These are phyloP conservation scores for Astrothelium subdiscretum DNA, from an alignment of 495 filamentous ascomycete species.

Conservation along the genomic window DNA sequence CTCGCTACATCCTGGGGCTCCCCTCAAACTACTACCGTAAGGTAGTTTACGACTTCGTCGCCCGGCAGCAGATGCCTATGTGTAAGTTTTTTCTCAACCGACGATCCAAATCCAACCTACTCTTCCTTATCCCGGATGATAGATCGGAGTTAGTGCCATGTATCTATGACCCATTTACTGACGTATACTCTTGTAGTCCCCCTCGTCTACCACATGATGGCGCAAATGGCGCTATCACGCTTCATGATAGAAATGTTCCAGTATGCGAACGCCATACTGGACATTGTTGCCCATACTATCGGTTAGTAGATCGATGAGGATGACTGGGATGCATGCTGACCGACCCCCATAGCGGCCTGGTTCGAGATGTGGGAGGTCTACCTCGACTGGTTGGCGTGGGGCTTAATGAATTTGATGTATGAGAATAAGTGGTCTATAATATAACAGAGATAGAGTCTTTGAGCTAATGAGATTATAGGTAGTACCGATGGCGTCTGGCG, in stretches of 20 bases:
- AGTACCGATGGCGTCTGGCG: too few species aligned
- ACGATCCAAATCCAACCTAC: background rate
- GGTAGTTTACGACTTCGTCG: background rate
- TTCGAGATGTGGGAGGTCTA: too few species aligned
- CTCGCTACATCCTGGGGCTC: background rate
- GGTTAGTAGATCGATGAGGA: background rate
- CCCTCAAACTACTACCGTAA: background rate
- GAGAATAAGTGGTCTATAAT: background rate
- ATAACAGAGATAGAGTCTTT: background rate
- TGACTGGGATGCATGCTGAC: background rate
- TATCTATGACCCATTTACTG: background rate
- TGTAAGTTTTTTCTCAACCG: background rate
- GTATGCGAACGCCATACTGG: background rate
- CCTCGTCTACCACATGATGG: background rate
- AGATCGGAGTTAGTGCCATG: background rate
- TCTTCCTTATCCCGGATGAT: background rate
- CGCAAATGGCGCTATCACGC: background rate
- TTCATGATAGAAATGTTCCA: background rate
- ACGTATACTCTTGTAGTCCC: background rate
- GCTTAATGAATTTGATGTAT: background rate
- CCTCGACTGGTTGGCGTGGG: too few species aligned
- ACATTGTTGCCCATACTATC: background rate
- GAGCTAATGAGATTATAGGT: background rate
- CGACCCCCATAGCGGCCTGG: background rate
- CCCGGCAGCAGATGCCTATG: background rate